phyloP scores from a whole-genome alignment of 2,329 filamentous ascomycete species.

The Neofusicoccum parvum region DNA sequence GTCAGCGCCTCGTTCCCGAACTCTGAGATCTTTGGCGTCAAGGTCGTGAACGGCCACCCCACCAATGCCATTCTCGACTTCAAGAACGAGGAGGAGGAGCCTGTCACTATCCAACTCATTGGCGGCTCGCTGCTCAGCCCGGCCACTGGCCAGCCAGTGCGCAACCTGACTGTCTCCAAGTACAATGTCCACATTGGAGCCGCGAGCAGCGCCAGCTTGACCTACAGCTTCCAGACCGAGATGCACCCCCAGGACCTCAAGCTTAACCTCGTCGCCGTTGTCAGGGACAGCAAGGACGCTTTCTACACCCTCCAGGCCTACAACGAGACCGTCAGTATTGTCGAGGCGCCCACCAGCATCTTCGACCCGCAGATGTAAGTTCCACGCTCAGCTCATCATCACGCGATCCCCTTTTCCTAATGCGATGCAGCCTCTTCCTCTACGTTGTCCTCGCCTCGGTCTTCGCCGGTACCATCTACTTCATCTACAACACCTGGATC shows the following conservation, averaged over 20 bases:
- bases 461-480: conserved; percentile 83
- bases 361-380: conserved; percentile 93
- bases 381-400: not conserved
- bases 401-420: not conserved
- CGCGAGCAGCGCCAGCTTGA: conserved; percentile 73
- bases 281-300: conserved; percentile 66
- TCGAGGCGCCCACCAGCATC: conserved; percentile 88
- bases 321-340: conserved; percentile 80
- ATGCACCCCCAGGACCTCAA: conserved; percentile 89
- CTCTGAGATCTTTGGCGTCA: conserved; percentile 86
- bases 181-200: conserved; percentile 75
- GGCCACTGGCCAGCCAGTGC: conserved; percentile 60
- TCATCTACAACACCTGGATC: conserved; percentile 98
- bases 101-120: conserved; percentile 75
- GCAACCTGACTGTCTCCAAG: conserved; percentile 79
- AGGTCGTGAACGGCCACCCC: conserved; percentile 88
- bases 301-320: conserved; percentile 78
- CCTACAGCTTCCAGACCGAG: conserved; percentile 85
- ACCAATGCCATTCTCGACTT: conserved; percentile 82
- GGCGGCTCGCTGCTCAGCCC: conserved; percentile 65
- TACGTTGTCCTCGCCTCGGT: conserved; percentile 84
- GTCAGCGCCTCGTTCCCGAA: conserved; percentile 63
- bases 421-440: conserved; percentile 78
- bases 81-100: conserved; percentile 76
- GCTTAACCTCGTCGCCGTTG: conserved; percentile 74